These are phyloP conservation scores for Backusella tuberculispora DNA, from an alignment of 192 early-diverging fungal species.

Conservation along the genomic window DNA sequence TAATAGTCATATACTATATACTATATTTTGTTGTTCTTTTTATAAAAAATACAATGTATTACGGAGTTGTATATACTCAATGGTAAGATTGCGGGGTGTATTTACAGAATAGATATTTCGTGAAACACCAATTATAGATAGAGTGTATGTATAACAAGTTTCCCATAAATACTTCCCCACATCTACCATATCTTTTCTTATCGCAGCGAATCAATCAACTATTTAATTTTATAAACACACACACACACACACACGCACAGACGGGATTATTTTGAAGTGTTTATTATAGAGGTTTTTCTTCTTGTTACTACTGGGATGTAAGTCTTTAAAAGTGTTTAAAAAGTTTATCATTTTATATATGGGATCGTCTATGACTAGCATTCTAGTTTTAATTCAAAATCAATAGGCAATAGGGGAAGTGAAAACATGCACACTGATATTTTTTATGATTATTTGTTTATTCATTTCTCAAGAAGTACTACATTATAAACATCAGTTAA, in stretches of 20 bases:
- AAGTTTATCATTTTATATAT: background rate
- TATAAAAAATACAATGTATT: too few species aligned
- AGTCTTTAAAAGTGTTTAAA: background rate
- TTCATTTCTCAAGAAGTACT: background rate
- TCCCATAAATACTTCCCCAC: background rate
- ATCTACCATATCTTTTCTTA: conserved; percentile 1
- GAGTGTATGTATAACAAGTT: background rate
- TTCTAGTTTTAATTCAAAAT: background rate
- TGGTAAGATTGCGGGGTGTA: too few species aligned
- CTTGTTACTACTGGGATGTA: background rate
- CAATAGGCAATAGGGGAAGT: background rate
- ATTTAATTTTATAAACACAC: background rate
- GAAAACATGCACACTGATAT: background rate
- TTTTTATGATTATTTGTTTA: background rate
- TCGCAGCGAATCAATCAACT: background rate
- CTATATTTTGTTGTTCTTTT: too few species aligned
- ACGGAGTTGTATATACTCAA: too few species aligned
- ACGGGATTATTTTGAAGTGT: background rate
- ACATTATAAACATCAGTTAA: background rate
- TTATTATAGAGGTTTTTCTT: background rate
- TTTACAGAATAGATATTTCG: too few species aligned
- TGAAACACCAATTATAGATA: too few species aligned
- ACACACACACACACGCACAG: background rate
- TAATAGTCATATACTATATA: too few species aligned
- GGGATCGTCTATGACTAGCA: background rate